These are phyloP conservation scores for Teunomyces gatunensis DNA, from an alignment of 805 yeast species.

Conservation along the genomic window DNA sequence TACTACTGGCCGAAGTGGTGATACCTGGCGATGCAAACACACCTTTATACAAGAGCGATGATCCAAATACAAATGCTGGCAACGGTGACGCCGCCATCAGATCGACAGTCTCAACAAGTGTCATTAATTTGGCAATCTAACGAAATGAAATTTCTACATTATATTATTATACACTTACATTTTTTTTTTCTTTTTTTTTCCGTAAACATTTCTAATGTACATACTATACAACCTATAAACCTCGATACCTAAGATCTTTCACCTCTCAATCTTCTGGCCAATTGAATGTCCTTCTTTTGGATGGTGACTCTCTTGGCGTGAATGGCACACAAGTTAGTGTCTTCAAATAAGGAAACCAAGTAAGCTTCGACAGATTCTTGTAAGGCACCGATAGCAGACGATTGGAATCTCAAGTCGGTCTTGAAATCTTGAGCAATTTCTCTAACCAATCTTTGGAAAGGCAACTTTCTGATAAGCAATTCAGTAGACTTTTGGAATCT, in stretches of 20 bases:
- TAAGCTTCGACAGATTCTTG: constrained; percentile 49
- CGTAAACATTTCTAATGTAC: constrained; percentile 12
- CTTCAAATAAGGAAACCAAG: constrained; percentile 46
- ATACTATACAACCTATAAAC: constrained; percentile 3
- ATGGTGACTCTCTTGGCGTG: constrained; percentile 50
- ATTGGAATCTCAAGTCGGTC: constrained; percentile 93
- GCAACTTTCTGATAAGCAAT: constrained; percentile 90
- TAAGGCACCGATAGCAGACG: constrained; percentile 64
- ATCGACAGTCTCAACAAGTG: constrained; percentile 5
- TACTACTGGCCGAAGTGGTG: neutral
- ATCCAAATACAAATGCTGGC: constrained; percentile 13
- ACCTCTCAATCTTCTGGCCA: constrained; percentile 51
- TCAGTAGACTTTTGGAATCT: constrained; percentile 97
- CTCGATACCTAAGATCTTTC: constrained; percentile 36
- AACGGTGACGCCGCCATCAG: constrained; percentile 7
- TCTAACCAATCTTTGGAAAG: constrained; percentile 95
- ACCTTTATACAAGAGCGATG: constrained; percentile 10
- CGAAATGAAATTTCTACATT: too few species aligned
- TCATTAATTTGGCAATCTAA: neutral
- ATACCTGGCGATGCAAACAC: constrained; percentile 5
- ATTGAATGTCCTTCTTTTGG: constrained; percentile 48
- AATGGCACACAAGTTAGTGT: constrained; percentile 49
- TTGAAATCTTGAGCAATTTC: constrained; percentile 94
- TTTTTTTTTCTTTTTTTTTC: neutral
- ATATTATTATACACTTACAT: neutral